Base-by-base conservation (phyloP, 2,329 filamentous ascomycete genomes). In the Trichoderma breve region DNA sequence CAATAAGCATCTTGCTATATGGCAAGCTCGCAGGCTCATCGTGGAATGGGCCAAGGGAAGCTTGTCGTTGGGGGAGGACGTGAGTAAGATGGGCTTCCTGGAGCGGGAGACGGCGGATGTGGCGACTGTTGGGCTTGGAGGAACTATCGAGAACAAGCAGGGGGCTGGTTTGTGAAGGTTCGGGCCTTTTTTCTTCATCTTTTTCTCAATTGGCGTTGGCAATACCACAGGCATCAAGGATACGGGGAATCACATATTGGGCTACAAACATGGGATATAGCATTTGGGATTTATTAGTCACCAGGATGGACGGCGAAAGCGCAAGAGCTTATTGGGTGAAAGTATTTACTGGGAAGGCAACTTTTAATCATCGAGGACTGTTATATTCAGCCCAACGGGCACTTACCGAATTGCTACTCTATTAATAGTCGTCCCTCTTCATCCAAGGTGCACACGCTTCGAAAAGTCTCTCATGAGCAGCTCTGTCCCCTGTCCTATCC, bases 401-500 rank as follows among this genome's bases (percentile, higher is more conserved):
- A 47, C 18, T 18, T 11, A 3, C 3, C 18, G 15, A 39, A 32
- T 14, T 15, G 65, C 9, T 11, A 30, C 12, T 6, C 2, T 24
- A 18, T 58, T 65, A 86, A 55, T 84, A 73, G 66, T 81, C 76
- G 67, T 81, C 77, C 61, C 83, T 80, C 77, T 82, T 79, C 9
- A 79, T 74, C 83, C 83, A 86, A 7, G 81, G 82, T 74, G 80
- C 80, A 36, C 74, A 74, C 4, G 78, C 84, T 74, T 84, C 80
- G 3, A 86, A 72, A 51, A 86, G 74, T 60, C 77, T 77, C 73
- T 80, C 74, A 74, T 86, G 84, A 26, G 80, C 75, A 55, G 79
- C 76, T 8, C 73, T 71, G 43, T 85, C 82, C 0, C 84, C 83
- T 1, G 79, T 81, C 30, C 76, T 76, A 68, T 79, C 78, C 71